Base-by-base conservation (phyloP, 2,329 filamentous ascomycete species). In the Diaporthe eres region DNA sequence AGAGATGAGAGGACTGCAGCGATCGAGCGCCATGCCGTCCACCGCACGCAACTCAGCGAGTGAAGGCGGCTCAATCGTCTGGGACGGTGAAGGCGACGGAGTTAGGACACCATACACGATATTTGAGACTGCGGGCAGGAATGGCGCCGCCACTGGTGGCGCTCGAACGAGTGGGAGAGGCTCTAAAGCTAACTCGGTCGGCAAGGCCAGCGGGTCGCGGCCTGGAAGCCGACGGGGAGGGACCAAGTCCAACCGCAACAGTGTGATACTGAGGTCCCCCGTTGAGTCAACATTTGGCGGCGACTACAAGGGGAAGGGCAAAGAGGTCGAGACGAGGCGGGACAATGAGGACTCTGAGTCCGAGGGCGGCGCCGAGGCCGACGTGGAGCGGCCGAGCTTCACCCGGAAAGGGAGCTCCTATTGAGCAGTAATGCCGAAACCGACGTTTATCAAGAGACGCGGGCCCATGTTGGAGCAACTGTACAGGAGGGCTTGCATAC, bases 1-100 rank as follows among this genome's bases (percentile, higher is more conserved):
- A 77, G 95, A 97, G 83, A 93, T 98, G 82, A 92, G 94, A 77
- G 91, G 92, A 77, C 85, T 90, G 82, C 90, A 87, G 84, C 84
- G 83, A 77, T 85, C 83, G 63, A 82, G 83, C 63, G 85, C 86
- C 4, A 85, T 65, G 42, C 61, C 42, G 7, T 65, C 87, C 3
- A 89, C 89, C 9, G 85, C 86, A 39, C 86, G 87, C 71, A 90
- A 89, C 78, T 91, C 89, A 12, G 89, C 86, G 3, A 72, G 53
- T 42, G 63, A 73, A 28, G 76, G 75, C 47, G 61, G 72, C 73
- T 51, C 73, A 75, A 51, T 57, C 13, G 67, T 72, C 22, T 77
- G 76, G 76, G 47, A 75, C 3, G 76, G 74, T 19, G 76, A 74
- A 1, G 74, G 67, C 28, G 74, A 71, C 10, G 70, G 61, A 8